Evolutionary conservation across 2,329 filamentous ascomycete species (phyloP).

Genomic region (Clathrospora elynae): DNA sequence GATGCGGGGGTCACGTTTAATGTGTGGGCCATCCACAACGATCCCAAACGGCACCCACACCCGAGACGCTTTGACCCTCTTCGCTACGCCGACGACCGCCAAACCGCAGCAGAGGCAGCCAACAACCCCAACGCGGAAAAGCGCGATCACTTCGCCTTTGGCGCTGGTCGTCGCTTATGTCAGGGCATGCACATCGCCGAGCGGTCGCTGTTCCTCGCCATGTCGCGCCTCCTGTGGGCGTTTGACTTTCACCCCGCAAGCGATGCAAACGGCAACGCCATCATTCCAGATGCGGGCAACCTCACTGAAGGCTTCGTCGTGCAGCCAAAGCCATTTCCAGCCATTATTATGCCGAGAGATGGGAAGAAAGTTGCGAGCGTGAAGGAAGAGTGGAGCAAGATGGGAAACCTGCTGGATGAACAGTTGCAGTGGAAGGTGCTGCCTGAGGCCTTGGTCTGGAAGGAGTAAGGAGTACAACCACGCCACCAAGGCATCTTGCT

Average conservation of each 20-base stretch:
- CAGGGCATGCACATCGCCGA: constrained; percentile 48
- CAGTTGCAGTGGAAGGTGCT: constrained; percentile 27
- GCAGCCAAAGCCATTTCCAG: constrained; percentile 24
- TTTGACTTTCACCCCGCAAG: constrained; percentile 28
- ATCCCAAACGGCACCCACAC: constrained; percentile 50
- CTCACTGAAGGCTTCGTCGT: constrained; percentile 27
- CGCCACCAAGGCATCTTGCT: constrained; percentile 4
- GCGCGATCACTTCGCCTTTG: constrained; percentile 49
- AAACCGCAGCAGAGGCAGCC: constrained; percentile 40
- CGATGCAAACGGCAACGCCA: constrained; percentile 7
- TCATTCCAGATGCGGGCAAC: constrained; percentile 19
- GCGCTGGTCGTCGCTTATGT: constrained; percentile 46
- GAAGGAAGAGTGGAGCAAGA: constrained; percentile 25
- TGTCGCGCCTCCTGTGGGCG: constrained; percentile 44
- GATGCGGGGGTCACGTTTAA: constrained; percentile 44
- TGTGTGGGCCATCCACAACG: constrained; percentile 43
- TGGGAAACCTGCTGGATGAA: constrained; percentile 20
- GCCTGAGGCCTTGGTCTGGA: constrained; percentile 27
- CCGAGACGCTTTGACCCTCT: constrained; percentile 53
- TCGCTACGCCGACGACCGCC: constrained; percentile 40
- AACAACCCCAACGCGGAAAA: constrained; percentile 34
- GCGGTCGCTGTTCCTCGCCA: constrained; percentile 37
- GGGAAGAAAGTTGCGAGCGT: constrained; percentile 9
- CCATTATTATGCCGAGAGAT: constrained; percentile 22
- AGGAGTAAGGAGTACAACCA: constrained; percentile 20